Percentiles rank a stretch among this genome's conserved stretches.
Evolutionary conservation across 2,329 filamentous ascomycete genomes (phyloP).

Genomic region (Thielaviopsis musarum): DNA sequence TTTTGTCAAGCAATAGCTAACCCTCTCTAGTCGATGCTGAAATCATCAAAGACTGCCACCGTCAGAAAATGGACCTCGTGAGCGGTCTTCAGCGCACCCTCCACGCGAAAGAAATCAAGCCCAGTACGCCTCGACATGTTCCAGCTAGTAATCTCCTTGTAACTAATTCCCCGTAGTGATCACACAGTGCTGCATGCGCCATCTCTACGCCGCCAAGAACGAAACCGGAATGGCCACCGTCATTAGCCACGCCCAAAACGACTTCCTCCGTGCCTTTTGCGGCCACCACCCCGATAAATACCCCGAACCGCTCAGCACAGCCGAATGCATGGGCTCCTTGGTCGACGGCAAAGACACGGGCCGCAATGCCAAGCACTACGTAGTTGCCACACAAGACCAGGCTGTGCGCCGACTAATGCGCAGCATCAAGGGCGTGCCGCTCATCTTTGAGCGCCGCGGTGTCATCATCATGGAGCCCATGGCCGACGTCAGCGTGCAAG

Average conservation of each 20-base stretch:
- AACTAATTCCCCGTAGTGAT: slow-evolving; percentile 38
- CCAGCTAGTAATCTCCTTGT: not conserved
- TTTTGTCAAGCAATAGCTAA: not conserved
- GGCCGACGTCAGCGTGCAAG: slow-evolving; percentile 46
- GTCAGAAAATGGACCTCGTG: slow-evolving; percentile 80
- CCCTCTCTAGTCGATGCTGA: slow-evolving; percentile 52
- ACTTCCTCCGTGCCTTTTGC: slow-evolving; percentile 58
- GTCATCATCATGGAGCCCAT: slow-evolving; percentile 61
- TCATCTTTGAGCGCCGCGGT: slow-evolving; percentile 63
- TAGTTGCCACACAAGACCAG: slow-evolving; percentile 57
- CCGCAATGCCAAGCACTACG: slow-evolving; percentile 63
- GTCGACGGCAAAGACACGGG: slow-evolving; percentile 60
- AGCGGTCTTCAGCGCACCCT: slow-evolving; percentile 64
- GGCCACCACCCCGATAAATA: slow-evolving; percentile 59
- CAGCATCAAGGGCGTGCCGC: slow-evolving; percentile 51
- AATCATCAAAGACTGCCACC: slow-evolving; percentile 64
- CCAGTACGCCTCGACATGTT: slow-evolving; percentile 32
- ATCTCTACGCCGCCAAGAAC: slow-evolving; percentile 49
- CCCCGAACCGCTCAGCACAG: slow-evolving; percentile 49
- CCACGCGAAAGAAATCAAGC: slow-evolving; percentile 63
- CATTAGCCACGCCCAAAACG: slow-evolving; percentile 56
- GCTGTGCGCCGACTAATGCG: slow-evolving; percentile 48
- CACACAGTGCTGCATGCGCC: slow-evolving; percentile 65
- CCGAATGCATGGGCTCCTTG: slow-evolving; percentile 56
- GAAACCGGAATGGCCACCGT: slow-evolving; percentile 38